Percentiles rank a stretch among this genome's conserved stretches.
Evolutionary conservation across 768 basidiomycete species (phyloP).

Genomic region (Xanthoconium stramineum): DNA sequence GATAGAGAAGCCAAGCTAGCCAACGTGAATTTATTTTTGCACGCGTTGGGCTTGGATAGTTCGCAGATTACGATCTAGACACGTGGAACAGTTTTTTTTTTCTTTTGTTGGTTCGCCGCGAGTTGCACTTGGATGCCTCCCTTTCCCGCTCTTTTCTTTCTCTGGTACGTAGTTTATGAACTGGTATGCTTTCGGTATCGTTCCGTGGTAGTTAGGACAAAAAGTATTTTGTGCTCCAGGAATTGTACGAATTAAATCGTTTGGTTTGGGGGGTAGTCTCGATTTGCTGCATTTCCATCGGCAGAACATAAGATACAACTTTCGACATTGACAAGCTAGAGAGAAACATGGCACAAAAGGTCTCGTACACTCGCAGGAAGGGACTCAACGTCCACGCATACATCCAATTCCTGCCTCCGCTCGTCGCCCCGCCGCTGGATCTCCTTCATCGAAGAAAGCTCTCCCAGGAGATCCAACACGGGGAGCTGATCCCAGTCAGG

Average conservation of each 20-base stretch:
- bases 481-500: constrained; percentile 58
- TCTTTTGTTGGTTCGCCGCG: background rate
- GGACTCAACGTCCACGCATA: constrained; percentile 23
- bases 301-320: background rate
- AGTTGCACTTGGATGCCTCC: background rate
- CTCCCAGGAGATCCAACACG: constrained; percentile 65
- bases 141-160: background rate
- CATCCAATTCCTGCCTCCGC: constrained; percentile 35
- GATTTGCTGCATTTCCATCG: background rate
- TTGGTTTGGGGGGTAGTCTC: constrained; percentile 5
- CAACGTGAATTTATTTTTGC: constrained; percentile 90
- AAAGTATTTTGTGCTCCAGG: constrained; percentile 18
- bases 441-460: constrained; percentile 33
- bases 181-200: constrained; percentile 5
- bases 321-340: constrained; percentile 3
- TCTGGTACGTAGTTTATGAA: background rate
- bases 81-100: background rate
- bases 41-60: constrained; percentile 70
- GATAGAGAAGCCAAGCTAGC: constrained; percentile 74
- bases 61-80: constrained; percentile 62
- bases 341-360: constrained; percentile 16
- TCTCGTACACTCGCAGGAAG: constrained; percentile 25
- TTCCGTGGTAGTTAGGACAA: constrained; percentile 14
- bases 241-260: constrained; percentile 16
- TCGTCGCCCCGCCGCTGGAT: constrained; percentile 35